A percentile compares a stretch with the other conserved stretches of the same genome.
Conservation (phyloP, 2,329 filamentous ascomycete species). For the Keithomyces neogunnii region DNA sequence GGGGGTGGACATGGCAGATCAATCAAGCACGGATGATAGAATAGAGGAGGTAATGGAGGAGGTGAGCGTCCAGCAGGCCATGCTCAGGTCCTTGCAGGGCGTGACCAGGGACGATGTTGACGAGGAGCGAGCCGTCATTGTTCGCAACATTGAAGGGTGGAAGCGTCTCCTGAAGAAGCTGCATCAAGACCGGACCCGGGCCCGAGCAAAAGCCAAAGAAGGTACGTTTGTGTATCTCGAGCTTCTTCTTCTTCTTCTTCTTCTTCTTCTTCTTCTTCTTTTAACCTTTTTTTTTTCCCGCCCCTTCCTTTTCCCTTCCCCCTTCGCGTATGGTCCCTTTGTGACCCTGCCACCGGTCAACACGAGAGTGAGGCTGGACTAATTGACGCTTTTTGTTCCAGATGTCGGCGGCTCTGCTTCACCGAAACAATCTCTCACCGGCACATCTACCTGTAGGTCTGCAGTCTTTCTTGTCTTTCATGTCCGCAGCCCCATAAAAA, state of each 20-base stretch:
- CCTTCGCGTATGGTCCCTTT: too few relatives aligned
- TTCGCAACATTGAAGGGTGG: slow-evolving; percentile 16
- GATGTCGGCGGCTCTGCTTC: background rate
- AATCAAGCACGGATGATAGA: slow-evolving; percentile 11
- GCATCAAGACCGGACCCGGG: slow-evolving; percentile 1
- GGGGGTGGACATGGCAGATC: slow-evolving; percentile 9
- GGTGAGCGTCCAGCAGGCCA: slow-evolving; percentile 31
- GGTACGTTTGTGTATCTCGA: background rate
- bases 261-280: too few relatives aligned
- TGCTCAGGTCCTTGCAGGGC: slow-evolving; percentile 31
- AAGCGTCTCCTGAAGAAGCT: slow-evolving; percentile 18
- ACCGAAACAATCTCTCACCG: background rate
- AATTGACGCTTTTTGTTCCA: background rate
- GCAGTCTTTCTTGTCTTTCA: background rate
- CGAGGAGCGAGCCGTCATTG: slow-evolving; percentile 8
- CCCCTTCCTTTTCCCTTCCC: too few relatives aligned
- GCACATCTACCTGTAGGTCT: background rate
- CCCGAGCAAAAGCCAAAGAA: background rate
- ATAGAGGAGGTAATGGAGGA: slow-evolving; percentile 27
- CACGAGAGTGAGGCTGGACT: too few relatives aligned
- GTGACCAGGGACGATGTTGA: slow-evolving; percentile 20
- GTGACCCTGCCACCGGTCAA: too few relatives aligned
- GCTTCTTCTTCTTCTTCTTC: too few relatives aligned
- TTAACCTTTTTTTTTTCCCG: too few relatives aligned
- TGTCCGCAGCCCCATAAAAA: background rate